These are phyloP conservation scores for Daldinia caldariorum DNA, from an alignment of 495 filamentous ascomycete species.

Conservation along the genomic window DNA sequence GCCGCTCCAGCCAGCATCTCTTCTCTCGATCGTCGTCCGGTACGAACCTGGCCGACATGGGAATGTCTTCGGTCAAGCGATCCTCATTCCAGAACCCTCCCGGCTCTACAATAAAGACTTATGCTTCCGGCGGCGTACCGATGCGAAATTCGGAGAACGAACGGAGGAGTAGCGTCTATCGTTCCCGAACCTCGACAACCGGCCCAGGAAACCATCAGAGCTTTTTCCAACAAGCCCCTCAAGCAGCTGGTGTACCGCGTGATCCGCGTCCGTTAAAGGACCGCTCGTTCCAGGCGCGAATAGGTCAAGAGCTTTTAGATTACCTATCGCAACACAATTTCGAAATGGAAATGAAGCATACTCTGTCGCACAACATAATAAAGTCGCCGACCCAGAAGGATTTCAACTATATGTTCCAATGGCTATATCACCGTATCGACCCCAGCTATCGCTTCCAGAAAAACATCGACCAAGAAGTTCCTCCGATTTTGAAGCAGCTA, in stretches of 20 bases:
- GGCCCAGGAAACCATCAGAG: constrained; percentile 75
- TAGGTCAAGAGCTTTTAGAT: constrained; percentile 89
- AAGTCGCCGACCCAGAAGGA: constrained; percentile 97
- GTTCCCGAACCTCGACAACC: constrained; percentile 65
- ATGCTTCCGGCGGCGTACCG: constrained; percentile 54
- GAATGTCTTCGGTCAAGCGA: constrained; percentile 86
- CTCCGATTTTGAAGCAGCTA: constrained; percentile 87
- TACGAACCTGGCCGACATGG: constrained; percentile 75
- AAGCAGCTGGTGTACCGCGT: constrained; percentile 77
- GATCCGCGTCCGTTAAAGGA: constrained; percentile 93
- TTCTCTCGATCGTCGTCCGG: constrained; percentile 87
- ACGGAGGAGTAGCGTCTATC: constrained; percentile 88
- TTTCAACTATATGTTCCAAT: constrained; percentile 96
- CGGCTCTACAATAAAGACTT: constrained; percentile 64
- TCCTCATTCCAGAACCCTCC: constrained; percentile 81
- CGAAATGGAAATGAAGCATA: constrained; percentile 96
- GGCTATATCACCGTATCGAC: constrained; percentile 94
- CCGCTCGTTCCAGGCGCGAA: constrained; percentile 77
- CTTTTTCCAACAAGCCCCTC: constrained; percentile 88
- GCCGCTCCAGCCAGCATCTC: constrained; percentile 81
- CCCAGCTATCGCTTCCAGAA: constrained; percentile 91
- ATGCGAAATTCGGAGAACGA: constrained; percentile 63
- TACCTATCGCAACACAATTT: constrained; percentile 92
- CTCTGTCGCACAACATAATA: constrained; percentile 83
- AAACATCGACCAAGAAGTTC: constrained; percentile 92